Conservation (phyloP, 371 early-diverging fungal species). For the Mortierella sp. region DNA sequence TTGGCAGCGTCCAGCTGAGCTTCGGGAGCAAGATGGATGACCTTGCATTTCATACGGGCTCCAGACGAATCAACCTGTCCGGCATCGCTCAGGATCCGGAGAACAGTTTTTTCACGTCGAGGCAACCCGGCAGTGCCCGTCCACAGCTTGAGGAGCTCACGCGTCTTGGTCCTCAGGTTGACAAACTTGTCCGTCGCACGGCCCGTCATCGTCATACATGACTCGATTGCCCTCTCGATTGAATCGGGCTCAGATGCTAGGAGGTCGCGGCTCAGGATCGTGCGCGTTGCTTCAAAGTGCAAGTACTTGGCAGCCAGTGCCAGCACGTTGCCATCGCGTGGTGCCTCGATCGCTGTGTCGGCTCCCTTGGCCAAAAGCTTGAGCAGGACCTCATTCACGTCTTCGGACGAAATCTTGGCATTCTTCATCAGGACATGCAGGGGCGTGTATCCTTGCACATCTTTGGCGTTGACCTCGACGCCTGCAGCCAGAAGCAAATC, state of each 20-base stretch:
- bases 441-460: conserved; percentile 45
- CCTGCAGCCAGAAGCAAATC: conserved; percentile 42
- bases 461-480: conserved; percentile 43
- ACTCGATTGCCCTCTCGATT: conserved; percentile 47
- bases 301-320: conserved; percentile 55
- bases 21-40: conserved; percentile 13
- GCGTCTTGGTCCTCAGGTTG: conserved; percentile 53
- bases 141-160: conserved; percentile 56
- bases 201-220: conserved; percentile 59
- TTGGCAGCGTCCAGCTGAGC: conserved; percentile 48
- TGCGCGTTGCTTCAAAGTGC: conserved; percentile 48
- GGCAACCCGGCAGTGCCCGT: conserved; percentile 41
- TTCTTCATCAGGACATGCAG: conserved; percentile 53
- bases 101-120: conserved; percentile 43
- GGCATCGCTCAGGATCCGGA: conserved; percentile 45
- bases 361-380: conserved; percentile 51
- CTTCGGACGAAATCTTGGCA: conserved; percentile 54
- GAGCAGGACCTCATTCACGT: conserved; percentile 42
- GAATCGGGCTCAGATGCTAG: conserved; percentile 56
- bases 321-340: conserved; percentile 49
- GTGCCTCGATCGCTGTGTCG: conserved; percentile 40
- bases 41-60: conserved; percentile 34
- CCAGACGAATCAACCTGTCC: conserved; percentile 43
- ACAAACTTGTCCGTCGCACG: conserved; percentile 58
- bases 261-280: conserved; percentile 37